Evolutionary conservation across 1,284 basidiomycete species (phyloP).

Genomic region (Malassezia psittaci): DNA sequence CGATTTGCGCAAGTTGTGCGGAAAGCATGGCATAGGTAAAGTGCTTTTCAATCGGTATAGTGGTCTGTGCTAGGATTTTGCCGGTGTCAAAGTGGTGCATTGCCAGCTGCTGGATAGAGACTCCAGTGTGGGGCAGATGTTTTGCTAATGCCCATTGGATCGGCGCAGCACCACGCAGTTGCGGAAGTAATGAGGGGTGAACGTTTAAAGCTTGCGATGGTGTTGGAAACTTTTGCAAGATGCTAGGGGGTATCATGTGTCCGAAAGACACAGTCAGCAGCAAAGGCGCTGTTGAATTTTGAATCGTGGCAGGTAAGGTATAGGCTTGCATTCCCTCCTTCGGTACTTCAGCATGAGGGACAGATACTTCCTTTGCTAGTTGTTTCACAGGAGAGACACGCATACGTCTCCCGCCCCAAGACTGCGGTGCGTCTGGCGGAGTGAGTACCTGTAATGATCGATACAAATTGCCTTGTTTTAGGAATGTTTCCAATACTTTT

Average conservation of each 20-base stretch:
- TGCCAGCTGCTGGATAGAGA: slow-evolving; percentile 32
- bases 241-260: slow-evolving; percentile 62
- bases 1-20: slow-evolving; percentile 41
- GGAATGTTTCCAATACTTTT: slow-evolving; percentile 17
- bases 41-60: neutral
- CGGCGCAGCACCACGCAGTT: slow-evolving; percentile 82
- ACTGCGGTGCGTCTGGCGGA: slow-evolving; percentile 51
- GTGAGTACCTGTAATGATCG: slow-evolving; percentile 55
- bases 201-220: slow-evolving; percentile 67
- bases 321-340: slow-evolving; percentile 18
- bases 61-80: slow-evolving; percentile 9
- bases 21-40: slow-evolving; percentile 1
- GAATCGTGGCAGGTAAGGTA: slow-evolving; percentile 8
- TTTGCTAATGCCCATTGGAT: slow-evolving; percentile 67
- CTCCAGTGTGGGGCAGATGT: slow-evolving; percentile 20
- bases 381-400: slow-evolving; percentile 30
- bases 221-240: slow-evolving; percentile 59
- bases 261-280: slow-evolving; percentile 88
- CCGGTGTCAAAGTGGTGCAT: slow-evolving; percentile 30
- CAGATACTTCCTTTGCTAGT: slow-evolving; percentile 19
- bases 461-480: neutral
- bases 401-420: slow-evolving; percentile 37
- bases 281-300: slow-evolving; percentile 46
- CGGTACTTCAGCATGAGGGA: slow-evolving; percentile 22
- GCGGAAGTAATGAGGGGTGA: slow-evolving; percentile 78